Evolutionary conservation across 495 filamentous ascomycete genomes (phyloP).

Genomic region (Talaromyces nanjingensis): DNA sequence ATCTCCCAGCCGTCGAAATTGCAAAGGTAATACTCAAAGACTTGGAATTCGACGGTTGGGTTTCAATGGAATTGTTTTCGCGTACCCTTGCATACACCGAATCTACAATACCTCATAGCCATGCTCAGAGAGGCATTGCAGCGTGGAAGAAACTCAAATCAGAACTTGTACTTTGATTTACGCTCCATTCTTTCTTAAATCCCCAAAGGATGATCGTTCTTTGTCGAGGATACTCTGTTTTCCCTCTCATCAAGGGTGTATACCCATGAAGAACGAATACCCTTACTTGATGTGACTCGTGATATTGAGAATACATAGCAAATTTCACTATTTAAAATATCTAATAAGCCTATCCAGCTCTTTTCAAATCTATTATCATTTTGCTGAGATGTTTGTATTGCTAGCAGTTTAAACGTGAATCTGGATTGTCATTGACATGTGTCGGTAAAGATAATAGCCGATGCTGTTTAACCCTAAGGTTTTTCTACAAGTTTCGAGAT

Average conservation of each 20-base stretch:
- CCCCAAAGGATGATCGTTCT: not conserved
- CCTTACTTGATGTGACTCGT: not conserved
- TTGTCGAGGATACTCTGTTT: not conserved
- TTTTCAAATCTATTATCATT: not conserved
- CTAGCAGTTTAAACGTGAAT: not conserved
- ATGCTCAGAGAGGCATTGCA: conserved; percentile 56
- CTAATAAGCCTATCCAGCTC: not conserved
- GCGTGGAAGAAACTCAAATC: conserved; percentile 50
- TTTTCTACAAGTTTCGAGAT: not conserved
- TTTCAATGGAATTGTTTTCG: conserved; percentile 75
- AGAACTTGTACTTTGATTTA: conserved; percentile 4
- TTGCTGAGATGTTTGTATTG: not conserved
- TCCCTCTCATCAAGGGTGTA: not conserved
- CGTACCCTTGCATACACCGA: conserved; percentile 52
- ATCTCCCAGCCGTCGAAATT: conserved; percentile 49
- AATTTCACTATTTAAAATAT: not conserved
- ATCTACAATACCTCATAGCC: conserved; percentile 47
- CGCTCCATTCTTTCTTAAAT: not conserved
- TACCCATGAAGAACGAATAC: not conserved
- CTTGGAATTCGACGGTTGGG: conserved; percentile 59
- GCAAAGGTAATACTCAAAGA: conserved; percentile 48
- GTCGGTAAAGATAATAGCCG: not conserved
- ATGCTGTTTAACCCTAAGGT: not conserved
- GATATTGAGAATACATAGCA: not conserved
- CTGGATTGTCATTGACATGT: not conserved